Percentiles rank a stretch among this genome's conserved stretches.
phyloP scores from a whole-genome alignment of 208 protist species.

The Acanthamoeba rhysodes region DNA sequence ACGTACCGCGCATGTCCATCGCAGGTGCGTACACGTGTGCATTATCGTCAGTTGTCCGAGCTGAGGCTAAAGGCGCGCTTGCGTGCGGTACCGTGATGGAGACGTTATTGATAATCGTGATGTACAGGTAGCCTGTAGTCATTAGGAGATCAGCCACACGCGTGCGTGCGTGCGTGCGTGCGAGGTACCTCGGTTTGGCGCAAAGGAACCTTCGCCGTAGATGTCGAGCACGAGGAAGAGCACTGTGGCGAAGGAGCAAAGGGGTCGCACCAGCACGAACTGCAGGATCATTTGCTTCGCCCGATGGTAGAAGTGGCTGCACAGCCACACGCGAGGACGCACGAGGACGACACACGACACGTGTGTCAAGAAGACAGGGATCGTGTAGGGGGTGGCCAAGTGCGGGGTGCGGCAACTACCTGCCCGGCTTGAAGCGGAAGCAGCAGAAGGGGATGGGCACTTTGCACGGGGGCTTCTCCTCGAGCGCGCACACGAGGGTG shows the following conservation, averaged over 20 bases:
- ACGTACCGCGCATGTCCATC: not conserved
- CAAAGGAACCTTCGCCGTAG: slow-evolving; percentile 82
- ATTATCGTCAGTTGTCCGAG: not conserved
- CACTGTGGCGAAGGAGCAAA: slow-evolving; percentile 78
- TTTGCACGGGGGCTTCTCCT: slow-evolving; percentile 78
- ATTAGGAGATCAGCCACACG: too few relatives aligned
- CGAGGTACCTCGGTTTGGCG: slow-evolving; percentile 82
- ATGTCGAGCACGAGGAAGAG: slow-evolving; percentile 89
- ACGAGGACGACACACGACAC: not conserved
- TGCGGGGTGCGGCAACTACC: not conserved
- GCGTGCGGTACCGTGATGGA: slow-evolving; percentile 89
- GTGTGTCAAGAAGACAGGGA: not conserved
- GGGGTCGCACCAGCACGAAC: slow-evolving; percentile 92
- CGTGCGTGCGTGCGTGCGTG: too few relatives aligned
- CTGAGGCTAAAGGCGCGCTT: not conserved
- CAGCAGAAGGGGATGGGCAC: slow-evolving; percentile 90
- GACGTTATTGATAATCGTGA: slow-evolving; percentile 94
- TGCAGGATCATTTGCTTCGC: slow-evolving; percentile 94
- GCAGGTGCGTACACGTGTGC: too few relatives aligned
- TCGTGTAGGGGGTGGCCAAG: not conserved
- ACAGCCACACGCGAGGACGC: not conserved
- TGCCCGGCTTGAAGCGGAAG: slow-evolving; percentile 81
- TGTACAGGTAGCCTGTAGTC: slow-evolving; percentile 92
- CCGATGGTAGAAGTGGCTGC: slow-evolving; percentile 89
- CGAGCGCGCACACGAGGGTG: slow-evolving; percentile 89